A percentile compares a stretch with the other conserved stretches of the same genome.
These are phyloP conservation scores for Kitagawia praeruptora DNA, from an alignment of 129 eudicot species.

Conservation along the genomic window DNA sequence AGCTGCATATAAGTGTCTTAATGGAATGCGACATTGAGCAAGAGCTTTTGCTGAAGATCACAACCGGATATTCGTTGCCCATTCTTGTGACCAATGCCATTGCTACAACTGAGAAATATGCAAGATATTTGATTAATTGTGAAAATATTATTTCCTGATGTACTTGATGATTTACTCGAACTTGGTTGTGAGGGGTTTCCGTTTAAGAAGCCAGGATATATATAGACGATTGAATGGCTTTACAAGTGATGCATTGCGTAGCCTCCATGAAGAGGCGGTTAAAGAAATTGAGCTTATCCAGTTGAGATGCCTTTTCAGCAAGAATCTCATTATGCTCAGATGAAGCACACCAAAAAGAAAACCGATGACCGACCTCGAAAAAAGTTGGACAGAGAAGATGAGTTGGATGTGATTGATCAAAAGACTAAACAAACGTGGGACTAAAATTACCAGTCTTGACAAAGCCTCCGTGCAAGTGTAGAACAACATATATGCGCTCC, in stretches of 20 bases:
- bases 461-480: neutral
- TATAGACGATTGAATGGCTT: conserved; percentile 3
- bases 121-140: neutral
- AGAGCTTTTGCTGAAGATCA: conserved; percentile 36
- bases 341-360: neutral
- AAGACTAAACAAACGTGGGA: neutral
- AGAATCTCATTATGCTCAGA: neutral
- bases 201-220: neutral
- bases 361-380: neutral
- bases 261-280: neutral
- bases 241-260: neutral
- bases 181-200: conserved; percentile 9
- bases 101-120: neutral
- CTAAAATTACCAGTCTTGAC: neutral
- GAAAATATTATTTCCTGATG: neutral
- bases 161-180: neutral
- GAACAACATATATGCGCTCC: neutral
- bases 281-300: neutral
- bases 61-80: conserved; percentile 26
- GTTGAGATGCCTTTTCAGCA: neutral
- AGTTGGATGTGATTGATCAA: neutral
- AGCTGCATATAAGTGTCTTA: conserved; percentile 33
- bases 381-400: neutral
- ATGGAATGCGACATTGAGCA: conserved; percentile 36
- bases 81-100: conserved; percentile 26